Conservation (phyloP, 73 alveolate species). For the Paramecium biaurelia region DNA sequence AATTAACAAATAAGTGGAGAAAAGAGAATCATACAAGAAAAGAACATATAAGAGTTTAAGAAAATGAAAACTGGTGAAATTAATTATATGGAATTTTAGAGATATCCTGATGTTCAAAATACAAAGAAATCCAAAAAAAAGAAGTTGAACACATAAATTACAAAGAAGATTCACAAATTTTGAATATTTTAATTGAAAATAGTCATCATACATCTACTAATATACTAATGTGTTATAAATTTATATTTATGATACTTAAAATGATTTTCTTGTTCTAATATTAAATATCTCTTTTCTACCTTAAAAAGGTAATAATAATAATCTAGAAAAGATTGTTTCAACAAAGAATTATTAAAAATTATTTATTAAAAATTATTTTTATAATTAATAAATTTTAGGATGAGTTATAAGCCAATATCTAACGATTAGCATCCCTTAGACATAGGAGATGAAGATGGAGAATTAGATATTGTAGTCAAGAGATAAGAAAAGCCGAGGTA, state of each 20-base stretch:
- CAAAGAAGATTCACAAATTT: background rate
- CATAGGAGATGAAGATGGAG: slow-evolving; percentile 1
- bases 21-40: background rate
- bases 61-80: background rate
- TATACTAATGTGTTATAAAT: background rate
- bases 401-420: slow-evolving; percentile 16
- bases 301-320: too few relatives aligned
- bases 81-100: background rate
- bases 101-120: background rate
- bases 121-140: background rate
- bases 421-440: background rate
- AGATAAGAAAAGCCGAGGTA: background rate
- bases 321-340: background rate
- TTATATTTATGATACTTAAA: too few relatives aligned
- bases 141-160: background rate
- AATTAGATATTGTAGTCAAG: background rate
- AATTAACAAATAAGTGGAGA: background rate
- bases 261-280: too few relatives aligned
- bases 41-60: background rate
- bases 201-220: background rate
- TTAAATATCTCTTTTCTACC: too few relatives aligned
- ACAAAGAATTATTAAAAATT: background rate
- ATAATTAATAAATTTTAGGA: background rate
- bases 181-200: background rate
- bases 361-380: background rate